These are phyloP conservation scores for Aspergillus heteromorphus DNA, from an alignment of 495 filamentous ascomycete species.

Conservation along the genomic window DNA sequence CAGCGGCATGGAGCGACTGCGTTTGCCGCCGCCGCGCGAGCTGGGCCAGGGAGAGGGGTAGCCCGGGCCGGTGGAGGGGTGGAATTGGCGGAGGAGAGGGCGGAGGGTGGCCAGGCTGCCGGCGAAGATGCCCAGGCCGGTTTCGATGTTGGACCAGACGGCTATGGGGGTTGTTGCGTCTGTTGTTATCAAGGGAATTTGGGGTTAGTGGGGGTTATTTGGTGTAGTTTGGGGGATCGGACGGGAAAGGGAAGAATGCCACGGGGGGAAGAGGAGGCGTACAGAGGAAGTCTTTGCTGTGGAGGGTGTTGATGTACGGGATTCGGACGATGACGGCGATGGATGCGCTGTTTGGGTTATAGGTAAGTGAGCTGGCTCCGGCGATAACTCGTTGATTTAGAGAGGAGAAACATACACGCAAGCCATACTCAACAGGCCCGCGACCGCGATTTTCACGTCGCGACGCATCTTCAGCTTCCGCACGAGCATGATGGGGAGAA, in stretches of 20 bases:
- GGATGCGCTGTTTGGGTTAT: constrained; percentile 9
- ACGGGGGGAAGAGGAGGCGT: background rate
- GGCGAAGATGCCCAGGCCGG: constrained; percentile 7
- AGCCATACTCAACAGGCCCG: constrained; percentile 16
- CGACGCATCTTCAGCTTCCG: constrained; percentile 17
- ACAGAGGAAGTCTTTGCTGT: constrained; percentile 17
- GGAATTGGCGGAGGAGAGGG: background rate
- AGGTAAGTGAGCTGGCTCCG: background rate
- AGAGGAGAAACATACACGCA: constrained; percentile 13
- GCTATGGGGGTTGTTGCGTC: constrained; percentile 13
- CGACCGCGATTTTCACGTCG: constrained; percentile 12
- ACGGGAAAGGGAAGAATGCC: too few relatives aligned
- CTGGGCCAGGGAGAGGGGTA: background rate
- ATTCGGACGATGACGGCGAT: constrained; percentile 20
- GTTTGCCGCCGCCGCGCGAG: background rate
- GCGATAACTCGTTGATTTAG: background rate
- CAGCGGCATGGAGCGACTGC: background rate
- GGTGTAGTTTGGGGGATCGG: background rate
- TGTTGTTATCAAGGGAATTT: too few relatives aligned
- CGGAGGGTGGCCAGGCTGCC: constrained; percentile 8
- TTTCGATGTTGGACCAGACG: constrained; percentile 13
- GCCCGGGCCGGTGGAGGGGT: background rate
- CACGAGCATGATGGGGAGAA: constrained; percentile 15
- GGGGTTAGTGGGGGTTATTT: background rate
- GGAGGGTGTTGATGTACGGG: constrained; percentile 12